These are phyloP conservation scores for Trichoderma sp. DNA, from an alignment of 2,329 filamentous ascomycete genomes.

Conservation along the genomic window DNA sequence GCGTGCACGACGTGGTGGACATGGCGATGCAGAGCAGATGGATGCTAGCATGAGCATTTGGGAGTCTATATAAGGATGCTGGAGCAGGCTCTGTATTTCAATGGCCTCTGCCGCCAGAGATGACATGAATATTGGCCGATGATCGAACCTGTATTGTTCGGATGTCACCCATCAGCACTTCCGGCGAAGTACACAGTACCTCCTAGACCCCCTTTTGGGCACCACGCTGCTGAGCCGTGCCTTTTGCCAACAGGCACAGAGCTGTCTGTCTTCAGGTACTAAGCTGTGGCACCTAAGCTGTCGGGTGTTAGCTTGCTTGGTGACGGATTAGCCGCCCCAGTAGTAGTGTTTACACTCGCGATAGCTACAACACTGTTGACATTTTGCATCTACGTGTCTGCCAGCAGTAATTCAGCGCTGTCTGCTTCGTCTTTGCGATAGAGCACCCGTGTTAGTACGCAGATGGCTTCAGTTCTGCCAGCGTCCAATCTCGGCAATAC, in stretches of 20 bases:
- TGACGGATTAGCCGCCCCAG: not conserved
- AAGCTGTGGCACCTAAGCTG: not conserved
- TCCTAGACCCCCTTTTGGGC: conserved; percentile 18
- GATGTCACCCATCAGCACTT: not conserved
- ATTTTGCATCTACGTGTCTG: not conserved
- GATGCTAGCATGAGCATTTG: not conserved
- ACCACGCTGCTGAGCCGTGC: conserved; percentile 1
- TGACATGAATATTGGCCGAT: not conserved
- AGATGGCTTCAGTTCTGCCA: not conserved
- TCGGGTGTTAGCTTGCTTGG: not conserved
- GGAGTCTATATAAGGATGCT: not conserved
- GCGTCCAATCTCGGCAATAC: conserved; percentile 20
- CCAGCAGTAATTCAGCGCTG: not conserved
- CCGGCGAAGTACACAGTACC: not conserved
- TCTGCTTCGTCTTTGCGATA: not conserved
- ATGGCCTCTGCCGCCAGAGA: not conserved
- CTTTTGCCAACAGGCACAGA: not conserved
- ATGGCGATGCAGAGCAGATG: not conserved
- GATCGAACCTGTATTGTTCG: not conserved
- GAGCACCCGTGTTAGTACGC: not conserved
- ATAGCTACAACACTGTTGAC: not conserved
- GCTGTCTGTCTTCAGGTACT: not conserved
- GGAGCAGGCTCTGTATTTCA: not conserved
- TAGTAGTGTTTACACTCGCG: not conserved
- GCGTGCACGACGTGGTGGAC: not conserved